A percentile compares a stretch with the other conserved stretches of the same genome.
Evolutionary conservation across 2,329 filamentous ascomycete genomes (phyloP).

Genomic region (Exophiala spinifera): DNA sequence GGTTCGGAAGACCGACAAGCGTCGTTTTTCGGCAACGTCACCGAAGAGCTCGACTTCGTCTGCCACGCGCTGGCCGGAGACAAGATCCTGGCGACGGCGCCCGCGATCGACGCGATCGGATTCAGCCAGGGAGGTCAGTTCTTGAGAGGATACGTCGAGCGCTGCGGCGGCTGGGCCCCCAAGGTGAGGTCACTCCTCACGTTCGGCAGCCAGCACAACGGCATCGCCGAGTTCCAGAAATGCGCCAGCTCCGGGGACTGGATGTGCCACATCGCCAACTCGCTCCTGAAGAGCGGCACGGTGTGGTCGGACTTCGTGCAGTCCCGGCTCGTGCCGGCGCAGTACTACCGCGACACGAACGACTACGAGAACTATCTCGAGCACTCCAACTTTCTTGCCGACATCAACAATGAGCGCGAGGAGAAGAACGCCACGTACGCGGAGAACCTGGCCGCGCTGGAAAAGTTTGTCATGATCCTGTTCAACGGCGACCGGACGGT

Average conservation of each 20-base stretch:
- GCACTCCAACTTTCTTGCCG: slow-evolving; percentile 82
- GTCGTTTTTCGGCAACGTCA: slow-evolving; percentile 89
- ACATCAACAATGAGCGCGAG: slow-evolving; percentile 88
- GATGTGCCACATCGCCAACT: slow-evolving; percentile 77
- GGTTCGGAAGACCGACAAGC: slow-evolving; percentile 67
- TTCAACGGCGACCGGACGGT: slow-evolving; percentile 84
- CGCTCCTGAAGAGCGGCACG: slow-evolving; percentile 72
- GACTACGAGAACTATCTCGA: slow-evolving; percentile 72
- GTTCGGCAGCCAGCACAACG: slow-evolving; percentile 88
- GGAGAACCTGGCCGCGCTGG: slow-evolving; percentile 64
- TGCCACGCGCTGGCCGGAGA: slow-evolving; percentile 74
- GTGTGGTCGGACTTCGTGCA: slow-evolving; percentile 74
- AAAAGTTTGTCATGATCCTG: slow-evolving; percentile 82
- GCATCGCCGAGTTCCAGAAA: slow-evolving; percentile 76
- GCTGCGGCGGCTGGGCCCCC: slow-evolving; percentile 66
- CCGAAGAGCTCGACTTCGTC: slow-evolving; percentile 69
- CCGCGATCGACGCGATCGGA: slow-evolving; percentile 83
- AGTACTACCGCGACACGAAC: slow-evolving; percentile 79
- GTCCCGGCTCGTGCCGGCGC: slow-evolving; percentile 77
- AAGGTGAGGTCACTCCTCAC: slow-evolving; percentile 77
- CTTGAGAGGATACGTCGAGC: slow-evolving; percentile 83
- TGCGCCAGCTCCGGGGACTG: slow-evolving; percentile 68
- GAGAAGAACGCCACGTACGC: slow-evolving; percentile 73
- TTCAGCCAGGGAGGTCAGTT: slow-evolving; percentile 97
- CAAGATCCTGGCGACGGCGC: slow-evolving; percentile 75